Base-by-base conservation (phyloP, 2,329 filamentous ascomycete species). In the Penicillium sp. region DNA sequence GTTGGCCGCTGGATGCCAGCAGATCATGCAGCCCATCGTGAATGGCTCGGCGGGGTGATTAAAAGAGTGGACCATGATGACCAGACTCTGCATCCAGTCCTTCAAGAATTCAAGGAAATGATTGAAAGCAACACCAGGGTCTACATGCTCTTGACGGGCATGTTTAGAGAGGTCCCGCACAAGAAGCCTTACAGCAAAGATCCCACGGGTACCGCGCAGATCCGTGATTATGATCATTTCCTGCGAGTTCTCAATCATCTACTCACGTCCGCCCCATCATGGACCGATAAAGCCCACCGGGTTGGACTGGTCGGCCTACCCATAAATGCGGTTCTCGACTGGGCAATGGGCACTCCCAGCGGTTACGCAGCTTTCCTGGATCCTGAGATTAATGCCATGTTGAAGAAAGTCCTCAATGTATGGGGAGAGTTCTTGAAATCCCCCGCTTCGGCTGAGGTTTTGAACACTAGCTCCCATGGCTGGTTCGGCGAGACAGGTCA, bases 211-310 rank as follows among this genome's bases (percentile, higher is more conserved):
- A 79, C 82, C 56, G 81, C 79, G 37, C 86, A 89, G 74, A 84
- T 92, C 59, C 83, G 85, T 8, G 83, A 89, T 75, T 90, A 89
- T 67, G 59, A 82, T 6, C 86, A 91, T 66, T 87, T 92, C 85
- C 80, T 92, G 22, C 77, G 80, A 25, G 80, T 90, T 8, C 79
- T 92, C 54, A 90, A 91, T 70, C 84, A 89, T 64, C 63, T 76
- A 0, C 57, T 76, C 11, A 73, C 69, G 1, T 71, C 66, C 0
- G 73, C 73, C 0, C 74, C 74, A 0, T 68, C 67, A 6, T 76
- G 73, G 72, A 71, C 65, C 37, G 72, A 75, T 33, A 67, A 71
- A 28, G 67, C 73, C 1, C 61, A 73, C 19, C 67, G 67, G 1
- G 70, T 73, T 45, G 80, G 82, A 0, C 74, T 85, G 64, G 81